A percentile compares a stretch with the other conserved stretches of the same genome.
Conservation (phyloP, 2,329 filamentous ascomycete species). For the Sporothrix dimorphospora region DNA sequence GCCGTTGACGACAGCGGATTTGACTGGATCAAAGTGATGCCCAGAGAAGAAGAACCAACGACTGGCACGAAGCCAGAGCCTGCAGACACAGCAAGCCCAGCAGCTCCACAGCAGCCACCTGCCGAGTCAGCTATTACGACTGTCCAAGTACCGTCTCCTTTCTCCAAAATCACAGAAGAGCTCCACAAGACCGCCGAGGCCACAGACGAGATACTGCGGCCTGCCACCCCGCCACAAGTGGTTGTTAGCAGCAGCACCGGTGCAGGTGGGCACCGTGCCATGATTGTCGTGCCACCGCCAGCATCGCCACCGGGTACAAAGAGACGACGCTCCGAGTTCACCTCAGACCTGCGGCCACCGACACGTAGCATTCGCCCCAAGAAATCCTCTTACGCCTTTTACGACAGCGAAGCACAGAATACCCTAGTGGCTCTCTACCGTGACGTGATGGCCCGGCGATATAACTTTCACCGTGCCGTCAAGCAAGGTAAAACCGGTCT, state of each 20-base stretch:
- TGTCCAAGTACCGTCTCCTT: neutral
- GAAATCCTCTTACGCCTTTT: slow-evolving; percentile 20
- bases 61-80: neutral
- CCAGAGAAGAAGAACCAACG: slow-evolving; percentile 80
- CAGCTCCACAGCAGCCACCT: too few species aligned
- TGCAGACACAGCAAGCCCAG: neutral
- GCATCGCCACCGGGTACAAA: slow-evolving; percentile 29
- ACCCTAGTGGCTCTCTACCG: slow-evolving; percentile 26
- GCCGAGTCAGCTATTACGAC: neutral
- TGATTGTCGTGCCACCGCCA: slow-evolving; percentile 19
- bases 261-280: slow-evolving; percentile 47
- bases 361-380: slow-evolving; percentile 26
- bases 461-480: slow-evolving; percentile 32
- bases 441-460: slow-evolving; percentile 31
- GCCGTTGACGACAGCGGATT: slow-evolving; percentile 97
- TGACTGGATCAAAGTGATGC: slow-evolving; percentile 94
- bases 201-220: neutral
- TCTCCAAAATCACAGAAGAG: neutral
- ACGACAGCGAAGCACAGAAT: slow-evolving; percentile 30
- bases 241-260: slow-evolving; percentile 58
- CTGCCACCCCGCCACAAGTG: slow-evolving; percentile 54
- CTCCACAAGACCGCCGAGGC: neutral
- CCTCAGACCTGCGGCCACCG: slow-evolving; percentile 31
- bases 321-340: slow-evolving; percentile 32
- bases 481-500: slow-evolving; percentile 15